Conservation (phyloP, 495 filamentous ascomycete genomes). For the Annulohypoxylon moriforme region DNA sequence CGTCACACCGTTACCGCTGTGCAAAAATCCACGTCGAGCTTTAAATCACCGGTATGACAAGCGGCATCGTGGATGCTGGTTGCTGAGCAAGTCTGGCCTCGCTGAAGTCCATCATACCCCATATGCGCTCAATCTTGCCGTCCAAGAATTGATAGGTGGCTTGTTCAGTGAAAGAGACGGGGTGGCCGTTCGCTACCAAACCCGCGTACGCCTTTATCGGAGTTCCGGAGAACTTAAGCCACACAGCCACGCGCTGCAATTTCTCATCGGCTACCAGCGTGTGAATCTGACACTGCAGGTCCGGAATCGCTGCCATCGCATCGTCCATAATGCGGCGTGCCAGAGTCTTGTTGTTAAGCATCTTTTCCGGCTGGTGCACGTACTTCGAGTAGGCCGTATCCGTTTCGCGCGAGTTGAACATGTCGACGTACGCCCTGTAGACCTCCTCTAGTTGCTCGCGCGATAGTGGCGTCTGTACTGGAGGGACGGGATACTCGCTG, state of each 20-base stretch:
- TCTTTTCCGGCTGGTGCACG: slow-evolving; percentile 24
- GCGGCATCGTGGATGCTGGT: not conserved
- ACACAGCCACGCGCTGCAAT: slow-evolving; percentile 36
- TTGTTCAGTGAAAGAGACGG: slow-evolving; percentile 36
- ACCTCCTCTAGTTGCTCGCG: slow-evolving; percentile 27
- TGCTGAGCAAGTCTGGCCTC: slow-evolving; percentile 32
- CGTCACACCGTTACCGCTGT: not conserved
- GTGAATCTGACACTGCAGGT: slow-evolving; percentile 34
- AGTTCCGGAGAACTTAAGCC: slow-evolving; percentile 37
- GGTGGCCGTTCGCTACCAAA: slow-evolving; percentile 16
- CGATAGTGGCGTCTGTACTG: slow-evolving; percentile 15
- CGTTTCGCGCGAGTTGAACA: slow-evolving; percentile 24
- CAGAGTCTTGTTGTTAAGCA: slow-evolving; percentile 29
- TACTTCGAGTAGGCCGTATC: slow-evolving; percentile 30
- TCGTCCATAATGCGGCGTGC: slow-evolving; percentile 34
- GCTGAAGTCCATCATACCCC: slow-evolving; percentile 39
- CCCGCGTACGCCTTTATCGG: slow-evolving; percentile 32
- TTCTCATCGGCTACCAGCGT: slow-evolving; percentile 34
- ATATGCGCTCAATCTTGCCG: slow-evolving; percentile 38
- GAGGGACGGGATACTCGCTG: slow-evolving; percentile 28
- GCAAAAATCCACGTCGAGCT: not conserved
- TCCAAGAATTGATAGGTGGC: slow-evolving; percentile 40
- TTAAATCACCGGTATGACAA: slow-evolving; percentile 17
- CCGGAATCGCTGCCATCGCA: slow-evolving; percentile 32
- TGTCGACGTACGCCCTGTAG: slow-evolving; percentile 31